A percentile compares a stretch with the other conserved stretches of the same genome.
Conservation (phyloP, 805 yeast species). For the Metschnikowia bowlesiae region DNA sequence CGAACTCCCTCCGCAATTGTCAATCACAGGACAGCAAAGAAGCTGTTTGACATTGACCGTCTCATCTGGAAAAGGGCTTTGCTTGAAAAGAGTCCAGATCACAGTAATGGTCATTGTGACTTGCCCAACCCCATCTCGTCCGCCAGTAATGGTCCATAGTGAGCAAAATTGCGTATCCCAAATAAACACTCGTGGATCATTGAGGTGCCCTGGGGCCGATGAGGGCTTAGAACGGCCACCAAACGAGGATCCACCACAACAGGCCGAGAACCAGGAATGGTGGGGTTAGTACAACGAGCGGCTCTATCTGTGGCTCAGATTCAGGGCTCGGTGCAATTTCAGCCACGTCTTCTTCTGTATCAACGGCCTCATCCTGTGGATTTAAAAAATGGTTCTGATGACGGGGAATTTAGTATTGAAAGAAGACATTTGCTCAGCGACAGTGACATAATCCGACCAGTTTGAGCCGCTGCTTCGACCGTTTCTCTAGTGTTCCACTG, state of each 20-base stretch:
- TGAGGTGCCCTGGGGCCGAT: slow-evolving; percentile 78
- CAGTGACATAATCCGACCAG: neutral
- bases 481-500: slow-evolving; percentile 10
- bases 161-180: slow-evolving; percentile 53
- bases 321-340: neutral
- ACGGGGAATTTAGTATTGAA: neutral
- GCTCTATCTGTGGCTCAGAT: neutral
- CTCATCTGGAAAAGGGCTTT: slow-evolving; percentile 42
- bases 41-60: slow-evolving; percentile 50
- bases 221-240: slow-evolving; percentile 59
- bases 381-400: neutral
- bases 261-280: neutral
- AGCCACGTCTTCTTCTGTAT: neutral
- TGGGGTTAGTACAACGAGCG: slow-evolving; percentile 2
- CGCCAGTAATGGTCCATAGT: slow-evolving; percentile 77
- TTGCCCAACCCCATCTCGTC: slow-evolving; percentile 93
- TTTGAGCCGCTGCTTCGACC: neutral
- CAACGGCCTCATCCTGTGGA: neutral
- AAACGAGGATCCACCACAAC: slow-evolving; percentile 61
- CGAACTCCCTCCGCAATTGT: slow-evolving; percentile 82
- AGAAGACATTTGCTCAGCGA: neutral
- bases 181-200: slow-evolving; percentile 80
- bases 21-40: slow-evolving; percentile 85
- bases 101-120: slow-evolving; percentile 77
- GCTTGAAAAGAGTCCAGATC: slow-evolving; percentile 77